These are phyloP conservation scores for Aphanomyces euteiches DNA, from an alignment of 352 stramenopile genomes.

Conservation along the genomic window DNA sequence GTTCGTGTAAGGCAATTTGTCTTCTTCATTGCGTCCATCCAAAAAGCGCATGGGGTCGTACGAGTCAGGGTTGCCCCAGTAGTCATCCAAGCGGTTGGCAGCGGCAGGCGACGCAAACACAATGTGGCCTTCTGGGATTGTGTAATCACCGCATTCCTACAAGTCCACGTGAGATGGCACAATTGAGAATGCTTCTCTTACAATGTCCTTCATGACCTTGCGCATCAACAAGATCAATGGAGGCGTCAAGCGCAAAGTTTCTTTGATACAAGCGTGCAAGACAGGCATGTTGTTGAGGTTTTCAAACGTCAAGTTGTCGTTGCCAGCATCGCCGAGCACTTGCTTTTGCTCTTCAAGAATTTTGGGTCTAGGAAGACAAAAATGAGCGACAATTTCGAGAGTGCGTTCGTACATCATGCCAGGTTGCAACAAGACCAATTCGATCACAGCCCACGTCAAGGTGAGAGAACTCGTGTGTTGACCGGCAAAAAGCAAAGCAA, in stretches of 20 bases:
- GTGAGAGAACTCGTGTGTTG: constrained; percentile 92
- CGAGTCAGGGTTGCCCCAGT: constrained; percentile 55
- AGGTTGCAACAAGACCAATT: constrained; percentile 73
- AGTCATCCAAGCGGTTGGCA: constrained; percentile 43
- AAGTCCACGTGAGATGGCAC: neutral
- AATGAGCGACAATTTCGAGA: neutral
- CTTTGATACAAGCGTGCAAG: constrained; percentile 87
- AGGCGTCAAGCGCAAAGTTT: constrained; percentile 86
- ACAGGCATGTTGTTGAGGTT: constrained; percentile 79
- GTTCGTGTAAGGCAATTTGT: constrained; percentile 48
- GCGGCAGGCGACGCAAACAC: constrained; percentile 83
- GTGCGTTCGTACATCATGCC: constrained; percentile 39
- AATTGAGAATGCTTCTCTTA: constrained; percentile 2
- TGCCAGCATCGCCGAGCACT: constrained; percentile 32
- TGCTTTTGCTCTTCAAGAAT: constrained; percentile 62
- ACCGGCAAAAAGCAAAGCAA: constrained; percentile 90
- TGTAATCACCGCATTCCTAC: constrained; percentile 61
- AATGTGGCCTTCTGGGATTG: constrained; percentile 87
- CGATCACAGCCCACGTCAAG: constrained; percentile 77
- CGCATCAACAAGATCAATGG: constrained; percentile 92
- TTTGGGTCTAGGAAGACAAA: constrained; percentile 28
- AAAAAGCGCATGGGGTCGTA: constrained; percentile 89
- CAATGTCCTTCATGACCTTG: constrained; percentile 61
- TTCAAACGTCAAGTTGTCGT: constrained; percentile 43
- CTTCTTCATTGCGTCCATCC: constrained; percentile 64